phyloP scores from a whole-genome alignment of 1,139 yeast genomes.

The Ogataea hybrid region DNA sequence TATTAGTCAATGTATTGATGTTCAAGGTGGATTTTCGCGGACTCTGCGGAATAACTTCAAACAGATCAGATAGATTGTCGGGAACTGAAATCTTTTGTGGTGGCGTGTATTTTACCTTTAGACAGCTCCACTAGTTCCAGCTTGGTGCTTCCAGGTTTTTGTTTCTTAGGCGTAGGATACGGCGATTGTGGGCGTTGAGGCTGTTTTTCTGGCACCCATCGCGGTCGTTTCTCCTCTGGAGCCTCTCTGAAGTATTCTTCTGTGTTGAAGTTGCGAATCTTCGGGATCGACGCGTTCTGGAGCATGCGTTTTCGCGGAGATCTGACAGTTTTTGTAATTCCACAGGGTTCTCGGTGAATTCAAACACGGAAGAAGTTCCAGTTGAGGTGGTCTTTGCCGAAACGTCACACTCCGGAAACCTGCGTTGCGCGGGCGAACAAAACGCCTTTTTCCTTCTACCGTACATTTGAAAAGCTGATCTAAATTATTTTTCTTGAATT shows the following conservation, averaged over 20 bases:
- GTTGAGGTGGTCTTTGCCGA: no score
- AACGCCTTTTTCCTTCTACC: background rate
- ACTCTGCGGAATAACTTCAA: background rate
- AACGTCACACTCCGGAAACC: no score
- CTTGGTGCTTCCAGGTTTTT: background rate
- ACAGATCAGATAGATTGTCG: background rate
- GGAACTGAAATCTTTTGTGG: background rate
- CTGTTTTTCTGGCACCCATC: constrained; percentile 9
- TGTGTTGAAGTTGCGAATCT: constrained; percentile 9
- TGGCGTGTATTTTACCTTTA: background rate
- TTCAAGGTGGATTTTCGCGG: constrained; percentile 2
- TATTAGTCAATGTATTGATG: background rate
- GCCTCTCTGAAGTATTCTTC: constrained; percentile 18
- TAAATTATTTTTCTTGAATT: background rate
- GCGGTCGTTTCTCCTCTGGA: constrained; percentile 7
- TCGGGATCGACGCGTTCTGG: constrained; percentile 20
- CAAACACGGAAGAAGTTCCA: constrained; percentile 5
- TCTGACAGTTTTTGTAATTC: background rate
- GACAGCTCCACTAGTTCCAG: no score
- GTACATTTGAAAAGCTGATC: background rate
- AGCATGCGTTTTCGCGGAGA: constrained; percentile 9
- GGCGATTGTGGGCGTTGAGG: background rate
- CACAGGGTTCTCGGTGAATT: constrained; percentile 6
- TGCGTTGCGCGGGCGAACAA: no score
- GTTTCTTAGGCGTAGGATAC: background rate